Evolutionary conservation across 768 basidiomycete genomes (phyloP), one percentile per base, ranked within the genome.

Genomic region (Royoungia palumana): DNA sequence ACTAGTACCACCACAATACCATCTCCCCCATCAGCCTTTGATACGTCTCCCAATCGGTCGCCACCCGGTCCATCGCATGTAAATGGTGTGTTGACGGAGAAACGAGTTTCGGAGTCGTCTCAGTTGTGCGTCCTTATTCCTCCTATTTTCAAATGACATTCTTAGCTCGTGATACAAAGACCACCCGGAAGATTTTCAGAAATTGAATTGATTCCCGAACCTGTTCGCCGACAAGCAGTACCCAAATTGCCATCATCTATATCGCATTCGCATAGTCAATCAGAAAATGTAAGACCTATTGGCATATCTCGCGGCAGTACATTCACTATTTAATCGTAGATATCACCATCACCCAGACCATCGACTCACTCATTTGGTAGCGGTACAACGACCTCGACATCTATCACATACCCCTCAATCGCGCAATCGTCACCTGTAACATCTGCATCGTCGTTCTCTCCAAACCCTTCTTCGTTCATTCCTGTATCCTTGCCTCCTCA

Each of bases 401-500:
- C 77, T 2, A 84, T 86, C 27, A 72, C 74, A 73, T 80, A 82
- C 71, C 78, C 78, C 30, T 66, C 71, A 63, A 72, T 66, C 10
- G 66, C 68, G 39, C 57, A 69, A 42, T 64, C 74, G 40, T 66
- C 76, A 6, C 57, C 75, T 51, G 48, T 61, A 40, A 63, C 72
- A 44, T 59, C 64, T 30, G 45, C 59, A 42, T 74, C 75, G 1
- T 70, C 76, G 22, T 74, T 75, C 58, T 60, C 67, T 49, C 60
- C 75, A 17, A 67, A 73, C 10, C 52, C 74, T 40, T 60, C 68
- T 25, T 55, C 64, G 30, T 76, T 76, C 51, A 67, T 64, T 16
- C 51, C 71, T 40, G 70, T 70, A 42, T 72, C 87, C 0, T 77
- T 87, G 1, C 93, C 90, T 11, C 92, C 93, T 2, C 85, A 82